Evolutionary conservation across 805 yeast species (phyloP).

Genomic region (Wickerhamiella nectarea): DNA sequence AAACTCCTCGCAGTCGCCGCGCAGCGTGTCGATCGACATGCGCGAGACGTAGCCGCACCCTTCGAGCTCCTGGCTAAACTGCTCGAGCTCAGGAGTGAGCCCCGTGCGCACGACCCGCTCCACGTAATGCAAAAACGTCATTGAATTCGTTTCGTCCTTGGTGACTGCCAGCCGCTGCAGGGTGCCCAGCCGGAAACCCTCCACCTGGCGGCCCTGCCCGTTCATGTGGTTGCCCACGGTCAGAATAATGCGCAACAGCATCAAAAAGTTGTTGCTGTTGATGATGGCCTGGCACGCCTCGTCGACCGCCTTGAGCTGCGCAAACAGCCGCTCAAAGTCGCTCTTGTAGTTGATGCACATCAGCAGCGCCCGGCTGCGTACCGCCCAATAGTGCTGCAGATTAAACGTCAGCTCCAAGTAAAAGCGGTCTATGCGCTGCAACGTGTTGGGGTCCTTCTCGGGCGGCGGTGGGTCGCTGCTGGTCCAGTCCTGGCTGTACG

Average conservation of each 20-base stretch:
- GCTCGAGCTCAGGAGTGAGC: conserved; percentile 57
- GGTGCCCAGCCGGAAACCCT: conserved; percentile 84
- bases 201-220: conserved; percentile 79
- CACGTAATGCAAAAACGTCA: conserved; percentile 84
- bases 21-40: conserved; percentile 69
- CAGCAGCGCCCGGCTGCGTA: conserved; percentile 73
- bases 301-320: conserved; percentile 56
- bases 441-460: conserved; percentile 57
- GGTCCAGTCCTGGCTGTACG: conserved; percentile 53
- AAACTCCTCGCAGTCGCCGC: conserved; percentile 55
- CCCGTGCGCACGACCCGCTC: conserved; percentile 75
- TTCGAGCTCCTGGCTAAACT: conserved; percentile 60
- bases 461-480: conserved; percentile 29
- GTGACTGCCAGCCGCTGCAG: conserved; percentile 78
- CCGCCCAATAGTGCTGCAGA: conserved; percentile 78
- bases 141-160: conserved; percentile 75
- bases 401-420: conserved; percentile 74
- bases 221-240: conserved; percentile 96
- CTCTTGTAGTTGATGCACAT: conserved; percentile 57
- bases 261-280: conserved; percentile 51
- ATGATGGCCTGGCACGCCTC: conserved; percentile 55
- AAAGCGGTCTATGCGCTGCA: conserved; percentile 77
- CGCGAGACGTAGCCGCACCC: conserved; percentile 50
- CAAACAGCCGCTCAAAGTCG: conserved; percentile 60
- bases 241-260: conserved; percentile 68